A percentile compares a stretch with the other conserved stretches of the same genome.
Conservation (phyloP, 352 stramenopile species). For the Globisporangium ultimum region DNA sequence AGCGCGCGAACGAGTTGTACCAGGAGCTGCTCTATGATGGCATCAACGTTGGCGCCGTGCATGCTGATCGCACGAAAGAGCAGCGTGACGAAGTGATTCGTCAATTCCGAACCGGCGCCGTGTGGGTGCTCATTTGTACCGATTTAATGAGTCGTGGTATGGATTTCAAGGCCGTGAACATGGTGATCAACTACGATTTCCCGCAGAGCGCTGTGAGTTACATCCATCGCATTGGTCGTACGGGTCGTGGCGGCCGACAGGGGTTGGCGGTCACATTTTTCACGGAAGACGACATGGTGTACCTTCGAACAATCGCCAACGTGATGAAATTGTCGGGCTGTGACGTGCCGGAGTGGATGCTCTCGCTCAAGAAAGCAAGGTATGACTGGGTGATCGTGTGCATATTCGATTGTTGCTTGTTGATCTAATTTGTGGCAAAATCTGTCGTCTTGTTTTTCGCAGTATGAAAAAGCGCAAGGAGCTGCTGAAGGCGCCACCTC, state of each 20-base stretch:
- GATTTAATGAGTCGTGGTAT: constrained; percentile 98
- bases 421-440: constrained; percentile 1
- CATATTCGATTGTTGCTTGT: background rate
- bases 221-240: constrained; percentile 97
- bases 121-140: constrained; percentile 99
- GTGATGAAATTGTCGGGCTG: constrained; percentile 98
- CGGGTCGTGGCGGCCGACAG: constrained; percentile 89
- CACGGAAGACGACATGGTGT: constrained; percentile 94
- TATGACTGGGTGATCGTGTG: constrained; percentile 20
- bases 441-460: constrained; percentile 7
- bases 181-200: constrained; percentile 99
- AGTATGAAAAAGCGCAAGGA: constrained; percentile 75
- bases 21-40: constrained; percentile 97
- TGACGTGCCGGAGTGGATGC: constrained; percentile 98
- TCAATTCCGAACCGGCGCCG: constrained; percentile 94
- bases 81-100: constrained; percentile 94
- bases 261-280: constrained; percentile 97
- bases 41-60: constrained; percentile 97
- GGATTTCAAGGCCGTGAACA: constrained; percentile 99
- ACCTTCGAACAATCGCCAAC: constrained; percentile 96
- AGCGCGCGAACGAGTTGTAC: constrained; percentile 97
- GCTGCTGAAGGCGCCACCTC: constrained; percentile 71
- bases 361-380: constrained; percentile 92
- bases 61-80: constrained; percentile 92
- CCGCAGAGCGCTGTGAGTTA: constrained; percentile 93